A percentile compares a stretch with the other conserved stretches of the same genome.
Evolutionary conservation across 768 basidiomycete species (phyloP).

Genomic region (Lepiota venenata): DNA sequence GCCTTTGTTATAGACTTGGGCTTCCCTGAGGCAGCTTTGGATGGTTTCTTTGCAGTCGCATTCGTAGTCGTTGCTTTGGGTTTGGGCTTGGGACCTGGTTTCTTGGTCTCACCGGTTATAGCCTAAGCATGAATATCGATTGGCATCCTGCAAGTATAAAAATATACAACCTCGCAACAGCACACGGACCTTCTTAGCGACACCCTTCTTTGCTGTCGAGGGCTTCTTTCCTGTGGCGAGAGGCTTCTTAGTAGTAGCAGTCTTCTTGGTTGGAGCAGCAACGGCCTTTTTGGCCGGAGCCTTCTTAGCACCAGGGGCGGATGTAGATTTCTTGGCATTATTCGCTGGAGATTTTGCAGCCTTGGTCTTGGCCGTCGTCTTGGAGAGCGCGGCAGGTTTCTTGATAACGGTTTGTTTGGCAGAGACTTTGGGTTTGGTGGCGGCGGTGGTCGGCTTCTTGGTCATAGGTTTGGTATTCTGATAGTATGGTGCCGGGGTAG

Average conservation of each 20-base stretch:
- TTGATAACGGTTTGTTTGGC: conserved; percentile 19
- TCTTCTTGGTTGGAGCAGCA: conserved; percentile 9
- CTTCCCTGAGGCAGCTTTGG: conserved; percentile 23
- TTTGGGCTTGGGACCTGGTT: conserved; percentile 29
- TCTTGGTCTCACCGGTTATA: conserved; percentile 37
- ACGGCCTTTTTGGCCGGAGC: conserved; percentile 13
- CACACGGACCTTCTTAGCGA: conserved; percentile 52
- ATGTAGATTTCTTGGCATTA: conserved; percentile 23
- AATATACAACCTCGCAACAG: neutral
- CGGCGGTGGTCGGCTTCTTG: conserved; percentile 30
- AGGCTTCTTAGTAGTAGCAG: conserved; percentile 21
- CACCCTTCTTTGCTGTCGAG: conserved; percentile 28
- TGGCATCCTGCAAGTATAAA: neutral
- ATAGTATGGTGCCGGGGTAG: conserved; percentile 2
- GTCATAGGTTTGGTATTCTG: conserved; percentile 43
- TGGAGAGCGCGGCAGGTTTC: conserved; percentile 16
- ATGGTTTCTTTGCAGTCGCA: conserved; percentile 25
- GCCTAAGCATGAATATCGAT: conserved; percentile 17
- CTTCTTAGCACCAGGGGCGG: conserved; percentile 20
- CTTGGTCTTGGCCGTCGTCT: conserved; percentile 13
- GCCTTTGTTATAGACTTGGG: conserved; percentile 24
- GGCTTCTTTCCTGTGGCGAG: conserved; percentile 18
- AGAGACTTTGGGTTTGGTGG: conserved; percentile 15
- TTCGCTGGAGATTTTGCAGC: conserved; percentile 14
- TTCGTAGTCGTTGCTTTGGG: conserved; percentile 20